Evolutionary conservation across 805 yeast genomes (phyloP).

Genomic region (Ogataea pignaliae): DNA sequence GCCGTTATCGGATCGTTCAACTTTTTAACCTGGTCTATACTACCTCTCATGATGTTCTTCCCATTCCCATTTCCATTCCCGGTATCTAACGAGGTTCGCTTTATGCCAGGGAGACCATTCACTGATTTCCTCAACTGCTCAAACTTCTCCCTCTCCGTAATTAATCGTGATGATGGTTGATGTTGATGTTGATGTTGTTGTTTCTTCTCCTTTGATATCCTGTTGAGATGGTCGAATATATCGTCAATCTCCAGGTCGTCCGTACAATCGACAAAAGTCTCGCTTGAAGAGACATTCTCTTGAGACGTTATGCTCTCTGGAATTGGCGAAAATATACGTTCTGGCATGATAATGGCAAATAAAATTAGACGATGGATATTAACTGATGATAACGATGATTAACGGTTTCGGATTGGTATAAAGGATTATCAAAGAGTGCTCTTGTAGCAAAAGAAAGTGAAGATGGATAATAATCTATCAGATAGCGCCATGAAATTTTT

Average conservation of each 20-base stretch:
- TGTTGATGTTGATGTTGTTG: neutral
- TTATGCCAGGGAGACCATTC: conserved; percentile 34
- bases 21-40: conserved; percentile 13
- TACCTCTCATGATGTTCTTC: conserved; percentile 1
- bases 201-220: conserved; percentile 3
- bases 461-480: too few species aligned
- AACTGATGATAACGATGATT: too few species aligned
- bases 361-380: too few species aligned
- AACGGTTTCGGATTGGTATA: too few species aligned
- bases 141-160: conserved; percentile 30
- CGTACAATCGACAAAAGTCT: conserved; percentile 6
- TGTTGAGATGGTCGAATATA: conserved; percentile 28
- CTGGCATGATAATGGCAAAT: too few species aligned
- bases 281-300: conserved; percentile 9
- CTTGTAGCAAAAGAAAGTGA: too few species aligned
- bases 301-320: conserved; percentile 14
- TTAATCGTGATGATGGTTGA: conserved; percentile 26
- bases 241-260: conserved; percentile 26
- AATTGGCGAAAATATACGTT: conserved; percentile 11
- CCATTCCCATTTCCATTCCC: too few species aligned
- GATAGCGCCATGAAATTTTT: too few species aligned
- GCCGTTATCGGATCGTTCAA: conserved; percentile 41
- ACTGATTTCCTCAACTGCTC: conserved; percentile 25
- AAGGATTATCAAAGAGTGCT: too few species aligned
- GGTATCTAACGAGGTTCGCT: conserved; percentile 22